These are phyloP conservation scores for Chenopodium formosanum DNA, from an alignment of 148 eudicot genomes.

Conservation along the genomic window DNA sequence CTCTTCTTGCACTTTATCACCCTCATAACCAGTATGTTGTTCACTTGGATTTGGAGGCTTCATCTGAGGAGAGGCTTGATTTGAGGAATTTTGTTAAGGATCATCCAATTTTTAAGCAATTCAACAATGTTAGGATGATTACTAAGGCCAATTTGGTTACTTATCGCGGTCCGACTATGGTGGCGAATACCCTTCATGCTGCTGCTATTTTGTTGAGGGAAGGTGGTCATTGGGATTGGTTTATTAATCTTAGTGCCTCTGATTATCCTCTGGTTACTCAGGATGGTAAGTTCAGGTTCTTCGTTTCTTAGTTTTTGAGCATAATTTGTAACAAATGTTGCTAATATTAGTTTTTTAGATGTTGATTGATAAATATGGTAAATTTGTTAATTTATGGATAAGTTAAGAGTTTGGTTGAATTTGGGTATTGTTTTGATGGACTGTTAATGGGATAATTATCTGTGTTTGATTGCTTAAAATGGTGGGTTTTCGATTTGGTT, in stretches of 20 bases:
- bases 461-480: conserved; percentile 7
- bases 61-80: conserved; percentile 50
- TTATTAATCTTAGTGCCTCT: conserved; percentile 88
- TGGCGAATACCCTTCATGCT: conserved; percentile 86
- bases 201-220: conserved; percentile 71
- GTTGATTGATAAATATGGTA: no score
- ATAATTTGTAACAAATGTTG: background rate
- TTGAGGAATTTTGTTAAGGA: conserved; percentile 39
- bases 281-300: conserved; percentile 49
- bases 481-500: conserved; percentile 14
- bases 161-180: conserved; percentile 91
- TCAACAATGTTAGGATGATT: conserved; percentile 73
- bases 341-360: no score
- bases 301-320: background rate
- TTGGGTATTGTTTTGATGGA: conserved; percentile 14
- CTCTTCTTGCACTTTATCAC: conserved; percentile 71
- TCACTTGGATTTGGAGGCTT: conserved; percentile 73
- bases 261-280: conserved; percentile 96
- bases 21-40: conserved; percentile 72
- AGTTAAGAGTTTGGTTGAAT: conserved; percentile 1
- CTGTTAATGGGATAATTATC: background rate
- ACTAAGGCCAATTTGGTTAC: conserved; percentile 84
- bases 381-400: no score
- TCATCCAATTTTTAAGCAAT: conserved; percentile 37
- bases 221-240: conserved; percentile 94